A percentile compares a stretch with the other conserved stretches of the same genome.
Evolutionary conservation across 805 yeast species (phyloP).

Genomic region (Schizosaccharomyces osmophilus): DNA sequence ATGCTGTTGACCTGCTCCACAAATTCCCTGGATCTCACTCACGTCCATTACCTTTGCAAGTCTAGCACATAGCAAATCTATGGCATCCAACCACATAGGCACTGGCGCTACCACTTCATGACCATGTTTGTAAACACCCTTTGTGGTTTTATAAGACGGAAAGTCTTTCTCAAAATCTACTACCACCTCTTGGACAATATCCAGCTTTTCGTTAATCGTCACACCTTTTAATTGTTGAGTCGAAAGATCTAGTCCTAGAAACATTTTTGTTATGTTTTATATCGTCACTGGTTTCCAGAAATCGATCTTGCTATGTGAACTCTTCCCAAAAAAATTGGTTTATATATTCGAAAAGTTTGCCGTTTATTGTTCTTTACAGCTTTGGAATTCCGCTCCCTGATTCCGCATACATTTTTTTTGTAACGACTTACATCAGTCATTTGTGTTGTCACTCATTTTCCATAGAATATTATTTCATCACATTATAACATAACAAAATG

Average conservation of each 20-base stretch:
- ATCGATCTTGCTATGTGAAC: too few species aligned
- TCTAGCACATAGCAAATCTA: conserved; percentile 33
- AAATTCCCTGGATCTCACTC: conserved; percentile 32
- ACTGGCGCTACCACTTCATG: conserved; percentile 60
- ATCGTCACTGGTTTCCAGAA: background rate
- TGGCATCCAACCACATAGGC: conserved; percentile 70
- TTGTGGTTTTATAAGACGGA: conserved; percentile 34
- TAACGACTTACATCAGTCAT: too few species aligned
- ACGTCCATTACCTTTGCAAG: conserved; percentile 33
- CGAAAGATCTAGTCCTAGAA: conserved; percentile 62
- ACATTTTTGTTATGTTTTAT: conserved; percentile 10
- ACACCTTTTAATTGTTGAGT: conserved; percentile 73
- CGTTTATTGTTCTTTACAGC: too few species aligned
- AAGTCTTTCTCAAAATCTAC: conserved; percentile 52
- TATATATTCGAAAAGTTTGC: too few species aligned
- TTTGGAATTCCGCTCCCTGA: too few species aligned
- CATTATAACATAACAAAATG: too few species aligned
- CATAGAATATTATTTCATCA: too few species aligned
- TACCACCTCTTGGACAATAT: conserved; percentile 29
- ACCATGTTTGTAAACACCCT: conserved; percentile 42
- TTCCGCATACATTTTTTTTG: too few species aligned
- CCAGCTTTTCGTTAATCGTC: conserved; percentile 30
- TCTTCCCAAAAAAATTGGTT: too few species aligned
- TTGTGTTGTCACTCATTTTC: too few species aligned
- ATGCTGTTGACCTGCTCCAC: conserved; percentile 83